Base-by-base conservation (phyloP, 805 yeast genomes). In the Metschnikowia gelsemii region DNA sequence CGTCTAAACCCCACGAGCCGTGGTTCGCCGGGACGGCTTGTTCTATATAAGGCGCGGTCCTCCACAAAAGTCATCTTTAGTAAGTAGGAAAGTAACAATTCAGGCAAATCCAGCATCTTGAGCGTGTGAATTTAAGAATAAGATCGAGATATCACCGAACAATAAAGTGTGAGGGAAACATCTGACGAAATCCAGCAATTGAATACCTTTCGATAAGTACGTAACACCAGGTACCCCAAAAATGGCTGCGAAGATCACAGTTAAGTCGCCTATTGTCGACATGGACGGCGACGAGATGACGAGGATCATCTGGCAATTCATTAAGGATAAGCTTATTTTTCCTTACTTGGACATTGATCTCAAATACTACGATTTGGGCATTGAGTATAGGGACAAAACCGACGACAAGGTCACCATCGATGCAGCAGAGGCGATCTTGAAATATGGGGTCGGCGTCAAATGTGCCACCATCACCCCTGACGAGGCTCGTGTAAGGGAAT, bases 391-490 rank as follows among this genome's bases (percentile, higher is more conserved):
- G 66, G 91, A 85, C 58, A 66, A 72, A 24, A 84, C 91, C 24
- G 70, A 80, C 46, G 93, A 85, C 61, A 73, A 81, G 61, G 76
- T 85, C 54, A 85, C 93, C n/a, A 56, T 73, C 35, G 91, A 85
- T 51, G 84, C 91, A 3, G 91, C 91, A 16, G 71, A 80, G 47
- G 91, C 90, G 22, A 84, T 82, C 52, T 73, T 75, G 58, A 59
- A 84, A 61, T 80, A 79, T 52, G 90, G 89, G 47, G 91, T 85
- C 18, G 91, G 89, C 58, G 74, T 85, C 53, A 85, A 85, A 63
- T 85, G 91, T 74, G 91, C 93, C 36, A 85, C 91, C 13, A 85
- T 85, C 54, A 85, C 91, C 1, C 93, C 91, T 2, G 91, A 85
- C 62, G 91, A 85, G 61, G 80, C 77, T 19, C 74, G 93, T 62